Evolutionary conservation across 2,329 filamentous ascomycete genomes (phyloP), one percentile per base, ranked within the genome.

Genomic region (Boeremia exigua): DNA sequence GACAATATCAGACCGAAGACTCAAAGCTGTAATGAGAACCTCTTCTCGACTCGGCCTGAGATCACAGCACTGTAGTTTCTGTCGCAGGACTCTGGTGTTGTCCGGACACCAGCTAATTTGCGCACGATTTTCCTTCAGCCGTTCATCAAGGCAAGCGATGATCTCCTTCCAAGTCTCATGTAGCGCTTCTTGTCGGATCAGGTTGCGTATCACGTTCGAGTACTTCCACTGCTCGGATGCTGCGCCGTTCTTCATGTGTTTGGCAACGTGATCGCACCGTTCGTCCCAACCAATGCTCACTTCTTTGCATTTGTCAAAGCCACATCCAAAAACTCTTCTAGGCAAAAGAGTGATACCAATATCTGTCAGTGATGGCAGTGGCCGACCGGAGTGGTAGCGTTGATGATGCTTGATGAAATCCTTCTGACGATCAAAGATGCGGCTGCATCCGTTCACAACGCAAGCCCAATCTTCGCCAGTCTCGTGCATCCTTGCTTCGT

Each of bases 251-350:
- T 75, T 73, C 71, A 75, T 75, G 42, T 75, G 72, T 48, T 75
- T 73, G 6, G 72, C 73, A 34, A 76, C 71, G 43, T 76, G 73
- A 50, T 75, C 70, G 55, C 72, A 75, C 42, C 73, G 66, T 51
- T 75, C 72, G 34, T 76, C 72, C 72, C 72, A 76, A 28, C 71
- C 71, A 45, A 73, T 73, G 63, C 70, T 74, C 17, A 75, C 71
- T 36, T 73, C 71, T 63, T 75, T 75, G 48, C 73, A 75, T 34
- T 72, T 73, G 42, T 74, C 69, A 51, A 76, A 76, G 0, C 73
- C 73, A 57, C 73, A 76, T n/a, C 72, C 72, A 54, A 74, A 76
- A 0, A 75, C 70, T 48, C 61, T 65, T 47, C 70, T 65, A 2
- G 72, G 71, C 2, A 74, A 64, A 4, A 75, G 51, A 7, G 65